phyloP scores from a whole-genome alignment of 164 flowering plant genomes.

The Chloranthus sessilifolius region DNA sequence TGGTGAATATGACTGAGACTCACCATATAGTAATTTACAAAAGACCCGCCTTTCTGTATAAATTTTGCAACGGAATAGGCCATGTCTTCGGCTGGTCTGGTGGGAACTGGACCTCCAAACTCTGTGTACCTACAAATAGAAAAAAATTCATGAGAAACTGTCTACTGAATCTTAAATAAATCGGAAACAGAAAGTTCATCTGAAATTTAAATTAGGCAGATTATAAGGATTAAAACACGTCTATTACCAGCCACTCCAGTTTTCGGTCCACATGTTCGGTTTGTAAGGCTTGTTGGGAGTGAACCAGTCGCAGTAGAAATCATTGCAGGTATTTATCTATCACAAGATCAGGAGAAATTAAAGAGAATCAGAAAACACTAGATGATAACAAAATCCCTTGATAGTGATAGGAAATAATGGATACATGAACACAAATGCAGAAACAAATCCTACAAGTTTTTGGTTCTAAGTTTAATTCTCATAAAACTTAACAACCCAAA shows the following conservation, averaged over 20 bases:
- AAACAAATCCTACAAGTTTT: no score
- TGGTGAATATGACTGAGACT: slow-evolving; percentile 5
- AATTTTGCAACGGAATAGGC: slow-evolving; percentile 90
- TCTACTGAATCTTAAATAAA: slow-evolving; percentile 1
- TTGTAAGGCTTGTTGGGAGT: slow-evolving; percentile 83
- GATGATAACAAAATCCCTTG: no score
- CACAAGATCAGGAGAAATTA: slow-evolving; percentile 6
- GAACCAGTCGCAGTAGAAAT: slow-evolving; percentile 91
- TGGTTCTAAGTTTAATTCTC: no score
- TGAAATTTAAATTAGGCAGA: no score
- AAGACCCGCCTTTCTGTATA: slow-evolving; percentile 89
- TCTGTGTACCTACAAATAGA: slow-evolving; percentile 60
- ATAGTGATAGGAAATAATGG: not conserved
- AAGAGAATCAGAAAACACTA: not conserved
- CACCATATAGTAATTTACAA: slow-evolving; percentile 93
- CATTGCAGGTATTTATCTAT: slow-evolving; percentile 96
- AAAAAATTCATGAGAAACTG: not conserved
- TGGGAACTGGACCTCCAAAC: slow-evolving; percentile 89
- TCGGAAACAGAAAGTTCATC: not conserved
- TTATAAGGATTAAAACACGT: not conserved
- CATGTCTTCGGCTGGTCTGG: slow-evolving; percentile 86
- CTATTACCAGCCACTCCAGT: slow-evolving; percentile 95
- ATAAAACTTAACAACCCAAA: no score
- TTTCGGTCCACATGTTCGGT: slow-evolving; percentile 99
- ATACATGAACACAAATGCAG: not conserved